Percentiles rank a stretch among this genome's conserved stretches.
Conservation (phyloP, 768 basidiomycete genomes). For the Paxillus ammoniavirescens region DNA sequence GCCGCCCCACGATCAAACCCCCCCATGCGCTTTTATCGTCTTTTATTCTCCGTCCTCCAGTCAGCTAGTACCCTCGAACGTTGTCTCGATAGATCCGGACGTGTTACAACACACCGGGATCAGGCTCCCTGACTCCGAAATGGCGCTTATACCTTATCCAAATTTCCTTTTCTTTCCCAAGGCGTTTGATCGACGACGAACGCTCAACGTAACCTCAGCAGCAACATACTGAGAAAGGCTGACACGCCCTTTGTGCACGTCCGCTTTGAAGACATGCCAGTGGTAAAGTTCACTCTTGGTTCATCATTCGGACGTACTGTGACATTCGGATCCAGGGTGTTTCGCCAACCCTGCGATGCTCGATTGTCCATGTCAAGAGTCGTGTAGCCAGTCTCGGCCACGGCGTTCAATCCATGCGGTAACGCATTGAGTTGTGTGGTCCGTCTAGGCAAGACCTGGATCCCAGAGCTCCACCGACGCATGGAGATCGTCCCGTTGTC, state of each 20-base stretch:
- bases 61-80: constrained; percentile 21
- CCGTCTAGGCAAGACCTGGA: constrained; percentile 23
- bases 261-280: background rate
- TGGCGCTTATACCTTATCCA: background rate
- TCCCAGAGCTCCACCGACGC: constrained; percentile 24
- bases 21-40: background rate
- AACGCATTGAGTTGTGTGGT: constrained; percentile 13
- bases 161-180: constrained; percentile 12
- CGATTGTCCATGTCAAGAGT: background rate
- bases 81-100: constrained; percentile 13
- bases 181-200: constrained; percentile 2
- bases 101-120: background rate
- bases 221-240: constrained; percentile 17
- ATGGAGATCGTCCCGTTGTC: constrained; percentile 24
- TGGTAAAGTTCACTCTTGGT: constrained; percentile 11
- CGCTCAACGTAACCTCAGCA: constrained; percentile 12
- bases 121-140: background rate
- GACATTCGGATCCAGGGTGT: constrained; percentile 20
- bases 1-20: constrained; percentile 22
- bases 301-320: constrained; percentile 9
- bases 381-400: constrained; percentile 10
- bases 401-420: constrained; percentile 18
- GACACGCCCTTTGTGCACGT: constrained; percentile 31
- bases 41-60: constrained; percentile 2
- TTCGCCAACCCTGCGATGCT: constrained; percentile 17